A percentile compares a stretch with the other conserved stretches of the same genome.
These are phyloP conservation scores for Pseudogymnoascus sp. DNA, from an alignment of 2,329 filamentous ascomycete genomes.

Conservation along the genomic window DNA sequence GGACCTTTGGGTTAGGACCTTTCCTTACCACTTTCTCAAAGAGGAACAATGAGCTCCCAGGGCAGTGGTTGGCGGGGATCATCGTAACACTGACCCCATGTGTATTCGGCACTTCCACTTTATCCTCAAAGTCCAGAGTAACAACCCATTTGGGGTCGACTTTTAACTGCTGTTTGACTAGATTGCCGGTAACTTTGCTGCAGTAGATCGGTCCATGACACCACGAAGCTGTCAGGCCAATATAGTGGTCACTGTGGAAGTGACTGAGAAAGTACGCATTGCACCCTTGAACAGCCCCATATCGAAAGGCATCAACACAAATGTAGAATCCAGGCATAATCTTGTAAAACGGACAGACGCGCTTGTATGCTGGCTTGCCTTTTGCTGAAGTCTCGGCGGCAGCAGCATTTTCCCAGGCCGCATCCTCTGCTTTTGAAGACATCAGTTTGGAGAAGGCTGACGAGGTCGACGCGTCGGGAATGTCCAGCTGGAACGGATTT, in stretches of 20 bases:
- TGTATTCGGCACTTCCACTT: constrained; percentile 70
- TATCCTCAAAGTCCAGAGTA: constrained; percentile 75
- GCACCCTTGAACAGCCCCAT: constrained; percentile 85
- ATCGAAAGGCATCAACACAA: constrained; percentile 92
- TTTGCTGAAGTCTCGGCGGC: constrained; percentile 68
- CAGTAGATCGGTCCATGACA: constrained; percentile 93
- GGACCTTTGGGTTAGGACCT: constrained; percentile 49
- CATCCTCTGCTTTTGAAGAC: constrained; percentile 82
- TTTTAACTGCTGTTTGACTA: constrained; percentile 76
- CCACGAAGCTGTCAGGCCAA: constrained; percentile 83
- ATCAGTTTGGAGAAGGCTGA: constrained; percentile 83
- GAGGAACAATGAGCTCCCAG: constrained; percentile 85
- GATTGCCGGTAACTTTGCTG: constrained; percentile 81
- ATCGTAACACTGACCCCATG: constrained; percentile 82
- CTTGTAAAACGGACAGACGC: constrained; percentile 97
- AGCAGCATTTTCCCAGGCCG: constrained; percentile 81
- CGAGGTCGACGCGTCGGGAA: constrained; percentile 23
- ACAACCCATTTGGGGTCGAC: constrained; percentile 83
- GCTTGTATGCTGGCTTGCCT: constrained; percentile 77
- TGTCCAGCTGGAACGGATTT: constrained; percentile 60
- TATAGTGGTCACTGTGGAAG: constrained; percentile 96
- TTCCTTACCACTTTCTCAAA: constrained; percentile 71
- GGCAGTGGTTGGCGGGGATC: constrained; percentile 95
- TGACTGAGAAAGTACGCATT: constrained; percentile 95
- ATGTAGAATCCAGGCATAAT: constrained; percentile 90